Evolutionary conservation across 345 rosid species (phyloP).

Genomic region (Clausena lansium): DNA sequence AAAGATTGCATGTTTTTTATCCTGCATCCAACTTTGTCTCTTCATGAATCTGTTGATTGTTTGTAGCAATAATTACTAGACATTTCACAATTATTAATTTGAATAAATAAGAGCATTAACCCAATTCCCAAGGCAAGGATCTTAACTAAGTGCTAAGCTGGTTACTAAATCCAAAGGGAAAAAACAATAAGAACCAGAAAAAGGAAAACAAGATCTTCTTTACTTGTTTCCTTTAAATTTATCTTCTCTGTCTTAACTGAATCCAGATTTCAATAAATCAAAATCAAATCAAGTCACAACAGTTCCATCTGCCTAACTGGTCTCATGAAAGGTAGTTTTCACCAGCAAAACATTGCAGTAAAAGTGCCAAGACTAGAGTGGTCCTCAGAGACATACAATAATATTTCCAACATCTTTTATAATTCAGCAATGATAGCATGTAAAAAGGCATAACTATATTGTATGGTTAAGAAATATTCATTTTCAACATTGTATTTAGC

Average conservation of each 20-base stretch:
- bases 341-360: neutral
- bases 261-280: slow-evolving; percentile 9
- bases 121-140: neutral
- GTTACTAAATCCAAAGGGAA: neutral
- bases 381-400: slow-evolving; percentile 24
- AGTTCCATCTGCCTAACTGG: slow-evolving; percentile 22
- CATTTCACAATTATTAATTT: too few species aligned
- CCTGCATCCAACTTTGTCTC: too few species aligned
- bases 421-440: slow-evolving; percentile 30
- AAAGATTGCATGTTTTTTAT: too few species aligned
- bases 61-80: neutral
- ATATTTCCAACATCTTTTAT: slow-evolving; percentile 4
- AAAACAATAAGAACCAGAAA: neutral
- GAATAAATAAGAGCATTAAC: neutral
- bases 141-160: neutral
- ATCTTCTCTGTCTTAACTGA: slow-evolving; percentile 2
- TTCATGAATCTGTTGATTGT: neutral
- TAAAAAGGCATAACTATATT: slow-evolving; percentile 13
- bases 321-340: slow-evolving; percentile 28
- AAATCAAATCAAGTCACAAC: slow-evolving; percentile 31
- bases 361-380: slow-evolving; percentile 17
- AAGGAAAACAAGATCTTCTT: slow-evolving; percentile 1
- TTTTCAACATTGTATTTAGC: slow-evolving; percentile 3
- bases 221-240: slow-evolving; percentile 4
- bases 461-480: slow-evolving; percentile 20